Conservation (phyloP, 768 basidiomycete species). For the Pulveroboletus sp. region DNA sequence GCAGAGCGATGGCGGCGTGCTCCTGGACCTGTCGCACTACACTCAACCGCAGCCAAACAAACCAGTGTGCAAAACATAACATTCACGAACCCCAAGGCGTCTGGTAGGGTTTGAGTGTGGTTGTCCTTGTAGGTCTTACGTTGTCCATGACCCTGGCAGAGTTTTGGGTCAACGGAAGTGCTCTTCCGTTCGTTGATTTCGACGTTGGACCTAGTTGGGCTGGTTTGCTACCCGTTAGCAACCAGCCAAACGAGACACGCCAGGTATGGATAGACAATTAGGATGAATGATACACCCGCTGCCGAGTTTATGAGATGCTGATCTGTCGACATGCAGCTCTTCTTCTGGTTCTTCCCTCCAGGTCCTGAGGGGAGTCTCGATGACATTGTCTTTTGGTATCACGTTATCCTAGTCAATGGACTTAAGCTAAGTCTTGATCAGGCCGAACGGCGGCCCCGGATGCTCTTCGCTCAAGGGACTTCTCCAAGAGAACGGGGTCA, state of each 20-base stretch:
- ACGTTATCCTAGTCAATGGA: neutral
- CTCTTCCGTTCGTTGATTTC: slow-evolving; percentile 64
- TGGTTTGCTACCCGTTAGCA: slow-evolving; percentile 68
- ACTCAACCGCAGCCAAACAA: slow-evolving; percentile 1
- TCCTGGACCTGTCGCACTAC: neutral
- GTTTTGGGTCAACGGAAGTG: slow-evolving; percentile 64
- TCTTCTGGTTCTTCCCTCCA: slow-evolving; percentile 84
- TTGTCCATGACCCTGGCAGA: slow-evolving; percentile 37
- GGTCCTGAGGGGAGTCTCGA: slow-evolving; percentile 67
- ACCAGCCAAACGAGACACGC: slow-evolving; percentile 54
- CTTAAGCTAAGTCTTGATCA: slow-evolving; percentile 19
- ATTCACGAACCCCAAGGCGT: slow-evolving; percentile 62
- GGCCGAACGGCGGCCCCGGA: slow-evolving; percentile 80
- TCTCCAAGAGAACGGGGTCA: slow-evolving; percentile 70
- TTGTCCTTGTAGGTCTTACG: neutral
- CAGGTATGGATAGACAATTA: slow-evolving; percentile 47
- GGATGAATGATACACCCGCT: too few species aligned
- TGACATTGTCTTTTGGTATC: slow-evolving; percentile 70
- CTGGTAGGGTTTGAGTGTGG: slow-evolving; percentile 34
- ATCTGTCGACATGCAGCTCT: slow-evolving; percentile 42
- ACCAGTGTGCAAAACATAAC: slow-evolving; percentile 56
- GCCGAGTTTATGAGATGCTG: neutral
- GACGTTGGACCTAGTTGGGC: slow-evolving; percentile 75
- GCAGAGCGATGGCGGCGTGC: slow-evolving; percentile 35
- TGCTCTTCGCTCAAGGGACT: slow-evolving; percentile 71